Evolutionary conservation across 2,329 filamentous ascomycete genomes (phyloP), one percentile per base, ranked within the genome.

Genomic region (Colletotrichum plurivorum): DNA sequence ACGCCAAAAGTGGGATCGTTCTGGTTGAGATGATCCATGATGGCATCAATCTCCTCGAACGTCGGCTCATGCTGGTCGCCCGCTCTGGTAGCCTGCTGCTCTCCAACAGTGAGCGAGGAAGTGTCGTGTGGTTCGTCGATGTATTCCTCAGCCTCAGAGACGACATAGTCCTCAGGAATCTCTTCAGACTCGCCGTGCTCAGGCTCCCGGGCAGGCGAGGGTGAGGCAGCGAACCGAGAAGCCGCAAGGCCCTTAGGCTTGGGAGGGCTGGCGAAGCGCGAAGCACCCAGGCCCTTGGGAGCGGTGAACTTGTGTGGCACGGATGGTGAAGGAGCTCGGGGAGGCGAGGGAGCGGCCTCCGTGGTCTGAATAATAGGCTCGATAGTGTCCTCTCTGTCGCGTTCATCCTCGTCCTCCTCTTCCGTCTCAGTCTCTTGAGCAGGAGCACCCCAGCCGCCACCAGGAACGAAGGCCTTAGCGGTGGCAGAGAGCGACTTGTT

Each of bases 11-110:
- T 90, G 2, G 92, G 92, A 72, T 94, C 90, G 55, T 86, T 89
- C 67, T 91, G 88, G 74, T 94, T 92, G 74, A 98, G 87, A 69
- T 96, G 92, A 72, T 92, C 89, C 94, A 98, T 97, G 60, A 98
- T 90, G 52, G 92, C 94, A 82, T 98, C 95, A 75, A 98, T 95
- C 76, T 98, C 94, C 73, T 95, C 92, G 74, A 93, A 93, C 0
- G 91, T 88, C 7, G 83, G 85, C 71, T 84, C 84, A 20, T 75
- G 75, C 7, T 76, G 75, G 4, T 73, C 71, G n/a, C 71, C 72
- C 75, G 76, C 51, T 76, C 76, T 48, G 73, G 75, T 59, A 73
- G 78, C 46, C 15, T 41, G 5, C n/a, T 64, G 22, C 5, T 5
- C 31, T 13, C 41, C 27, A 22, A 57, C 43, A 0, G 12, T 43